phyloP scores from a whole-genome alignment of 179 eudicot genomes.

The Vitellaria paradoxa region DNA sequence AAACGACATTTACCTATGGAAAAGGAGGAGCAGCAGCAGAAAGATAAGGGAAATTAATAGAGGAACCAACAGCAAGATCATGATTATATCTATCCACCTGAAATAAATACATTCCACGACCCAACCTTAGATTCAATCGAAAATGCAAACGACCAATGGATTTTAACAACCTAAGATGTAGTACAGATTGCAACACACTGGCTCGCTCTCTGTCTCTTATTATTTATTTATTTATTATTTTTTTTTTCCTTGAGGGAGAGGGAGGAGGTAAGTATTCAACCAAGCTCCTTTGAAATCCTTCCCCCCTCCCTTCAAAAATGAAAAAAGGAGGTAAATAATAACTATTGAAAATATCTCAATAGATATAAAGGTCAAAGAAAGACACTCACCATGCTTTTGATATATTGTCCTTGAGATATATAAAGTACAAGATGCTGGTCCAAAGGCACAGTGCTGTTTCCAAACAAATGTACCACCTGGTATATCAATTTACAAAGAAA shows the following conservation, averaged over 20 bases:
- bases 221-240: too few species aligned
- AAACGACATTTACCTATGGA: conserved; percentile 57
- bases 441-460: conserved; percentile 85
- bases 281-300: background rate
- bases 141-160: background rate
- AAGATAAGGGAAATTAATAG: conserved; percentile 59
- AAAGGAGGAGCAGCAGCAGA: conserved; percentile 67
- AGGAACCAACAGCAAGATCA: conserved; percentile 58
- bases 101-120: conserved; percentile 15
- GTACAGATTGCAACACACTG: background rate
- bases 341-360: background rate
- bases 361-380: background rate
- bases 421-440: conserved; percentile 65
- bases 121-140: background rate
- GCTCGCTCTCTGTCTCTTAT: too few species aligned
- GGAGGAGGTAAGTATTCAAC: background rate
- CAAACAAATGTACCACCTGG: conserved; percentile 87
- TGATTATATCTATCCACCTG: conserved; percentile 81
- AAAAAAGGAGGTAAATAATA: background rate
- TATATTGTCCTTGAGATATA: conserved; percentile 58
- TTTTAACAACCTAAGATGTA: background rate
- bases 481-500: background rate
- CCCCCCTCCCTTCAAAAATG: background rate
- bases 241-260: too few species aligned
- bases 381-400: conserved; percentile 62